A percentile compares a stretch with the other conserved stretches of the same genome.
Conservation (phyloP, 75 land plant genomes). For the Selaginella moellendorffii region DNA sequence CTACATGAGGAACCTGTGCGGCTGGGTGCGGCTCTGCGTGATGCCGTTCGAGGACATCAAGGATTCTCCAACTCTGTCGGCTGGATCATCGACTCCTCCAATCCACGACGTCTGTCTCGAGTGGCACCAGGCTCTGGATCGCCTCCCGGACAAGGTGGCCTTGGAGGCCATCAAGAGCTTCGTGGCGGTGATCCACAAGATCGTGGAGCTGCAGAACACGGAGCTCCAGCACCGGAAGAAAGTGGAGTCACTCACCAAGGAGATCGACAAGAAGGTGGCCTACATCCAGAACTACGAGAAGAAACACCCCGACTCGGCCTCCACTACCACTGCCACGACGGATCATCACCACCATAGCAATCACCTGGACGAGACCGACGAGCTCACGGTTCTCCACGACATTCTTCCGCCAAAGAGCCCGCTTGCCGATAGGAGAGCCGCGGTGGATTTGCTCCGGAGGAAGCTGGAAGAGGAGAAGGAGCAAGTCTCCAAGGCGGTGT, state of each 20-base stretch:
- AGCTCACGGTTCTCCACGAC: background rate
- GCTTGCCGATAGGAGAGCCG: conserved; percentile 1
- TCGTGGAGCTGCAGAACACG: conserved; percentile 51
- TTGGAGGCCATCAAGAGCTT: conserved; percentile 76
- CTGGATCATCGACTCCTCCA: conserved; percentile 12
- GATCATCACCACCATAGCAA: background rate
- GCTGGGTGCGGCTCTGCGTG: conserved; percentile 66
- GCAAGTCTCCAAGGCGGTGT: conserved; percentile 43
- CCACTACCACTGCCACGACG: conserved; percentile 5
- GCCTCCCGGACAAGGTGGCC: conserved; percentile 76
- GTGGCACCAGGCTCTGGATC: conserved; percentile 74
- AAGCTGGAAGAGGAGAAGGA: conserved; percentile 55
- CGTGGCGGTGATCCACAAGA: conserved; percentile 58
- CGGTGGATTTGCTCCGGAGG: conserved; percentile 41
- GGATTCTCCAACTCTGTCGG: background rate
- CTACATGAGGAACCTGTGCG: conserved; percentile 52
- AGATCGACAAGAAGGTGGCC: conserved; percentile 67
- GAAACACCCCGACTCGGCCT: conserved; percentile 41
- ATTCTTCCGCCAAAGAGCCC: background rate
- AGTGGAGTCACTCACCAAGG: conserved; percentile 41
- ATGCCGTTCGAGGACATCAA: background rate
- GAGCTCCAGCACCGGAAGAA: conserved; percentile 58
- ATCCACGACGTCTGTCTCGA: conserved; percentile 44
- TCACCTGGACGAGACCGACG: background rate
- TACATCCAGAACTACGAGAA: conserved; percentile 37